Conservation (phyloP, 306 rosid species). For the Elaeagnus macrophylla region DNA sequence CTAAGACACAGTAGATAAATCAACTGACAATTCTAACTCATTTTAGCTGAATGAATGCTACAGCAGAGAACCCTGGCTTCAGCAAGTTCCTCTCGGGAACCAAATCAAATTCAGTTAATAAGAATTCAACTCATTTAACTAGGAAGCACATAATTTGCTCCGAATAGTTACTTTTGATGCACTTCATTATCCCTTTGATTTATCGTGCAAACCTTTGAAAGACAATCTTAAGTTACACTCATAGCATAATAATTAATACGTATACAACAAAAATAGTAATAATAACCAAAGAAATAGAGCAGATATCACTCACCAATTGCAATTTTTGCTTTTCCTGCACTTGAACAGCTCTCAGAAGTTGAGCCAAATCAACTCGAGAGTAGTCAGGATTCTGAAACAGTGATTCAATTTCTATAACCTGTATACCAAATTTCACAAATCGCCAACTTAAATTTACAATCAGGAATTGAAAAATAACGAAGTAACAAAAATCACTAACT, state of each 20-base stretch:
- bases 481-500: slow-evolving; percentile 18
- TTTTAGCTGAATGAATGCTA: no score
- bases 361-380: slow-evolving; percentile 63
- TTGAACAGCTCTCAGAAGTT: slow-evolving; percentile 74
- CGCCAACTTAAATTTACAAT: background rate
- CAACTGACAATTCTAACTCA: no score
- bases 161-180: no score
- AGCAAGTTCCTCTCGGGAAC: no score
- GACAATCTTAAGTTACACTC: background rate
- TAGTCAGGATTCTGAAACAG: slow-evolving; percentile 44
- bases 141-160: no score
- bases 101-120: no score
- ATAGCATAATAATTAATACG: background rate
- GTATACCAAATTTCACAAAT: slow-evolving; percentile 24
- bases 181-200: no score
- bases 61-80: no score
- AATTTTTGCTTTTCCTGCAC: slow-evolving; percentile 78
- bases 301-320: slow-evolving; percentile 62
- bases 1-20: no score
- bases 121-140: no score
- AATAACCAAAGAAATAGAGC: background rate
- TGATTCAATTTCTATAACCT: slow-evolving; percentile 73
- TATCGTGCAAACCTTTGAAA: no score
- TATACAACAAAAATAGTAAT: background rate
- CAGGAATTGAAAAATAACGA: background rate